These are phyloP conservation scores for Saccharum officinarum DNA, from an alignment of 176 grass and related monocot genomes.

Conservation along the genomic window DNA sequence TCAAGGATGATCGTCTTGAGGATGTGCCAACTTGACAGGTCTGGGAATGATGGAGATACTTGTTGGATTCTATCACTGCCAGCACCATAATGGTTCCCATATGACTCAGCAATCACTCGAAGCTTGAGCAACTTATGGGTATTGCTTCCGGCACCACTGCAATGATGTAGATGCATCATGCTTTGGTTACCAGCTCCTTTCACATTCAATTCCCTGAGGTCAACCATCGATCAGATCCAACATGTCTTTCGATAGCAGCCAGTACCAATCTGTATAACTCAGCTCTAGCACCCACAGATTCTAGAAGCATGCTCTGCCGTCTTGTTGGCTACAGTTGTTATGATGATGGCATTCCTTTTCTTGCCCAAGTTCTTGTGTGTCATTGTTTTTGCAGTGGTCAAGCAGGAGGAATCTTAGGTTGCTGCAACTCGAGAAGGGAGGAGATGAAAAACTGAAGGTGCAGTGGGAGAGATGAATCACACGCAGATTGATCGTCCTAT, in stretches of 20 bases:
- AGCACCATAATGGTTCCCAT: no score
- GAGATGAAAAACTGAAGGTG: constrained; percentile 20
- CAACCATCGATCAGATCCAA: background rate
- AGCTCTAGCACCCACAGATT: background rate
- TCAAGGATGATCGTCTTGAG: background rate
- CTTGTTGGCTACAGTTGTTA: background rate
- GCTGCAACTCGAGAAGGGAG: background rate
- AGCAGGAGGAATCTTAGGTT: constrained; percentile 17
- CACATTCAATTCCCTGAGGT: background rate
- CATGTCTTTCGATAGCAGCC: background rate
- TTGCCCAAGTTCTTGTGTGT: background rate
- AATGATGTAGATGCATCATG: background rate
- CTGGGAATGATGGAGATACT: background rate
- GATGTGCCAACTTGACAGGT: background rate
- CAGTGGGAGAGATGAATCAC: background rate
- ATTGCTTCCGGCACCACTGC: background rate
- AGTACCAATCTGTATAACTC: background rate
- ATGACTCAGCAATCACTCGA: background rate
- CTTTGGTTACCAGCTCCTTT: background rate
- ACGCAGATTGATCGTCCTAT: background rate
- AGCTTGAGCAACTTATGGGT: background rate
- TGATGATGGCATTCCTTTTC: background rate
- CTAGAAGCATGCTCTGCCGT: background rate
- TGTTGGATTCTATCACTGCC: background rate
- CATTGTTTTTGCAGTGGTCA: background rate